Evolutionary conservation across 768 basidiomycete species (phyloP).

Genomic region (Harrya chromipes): DNA sequence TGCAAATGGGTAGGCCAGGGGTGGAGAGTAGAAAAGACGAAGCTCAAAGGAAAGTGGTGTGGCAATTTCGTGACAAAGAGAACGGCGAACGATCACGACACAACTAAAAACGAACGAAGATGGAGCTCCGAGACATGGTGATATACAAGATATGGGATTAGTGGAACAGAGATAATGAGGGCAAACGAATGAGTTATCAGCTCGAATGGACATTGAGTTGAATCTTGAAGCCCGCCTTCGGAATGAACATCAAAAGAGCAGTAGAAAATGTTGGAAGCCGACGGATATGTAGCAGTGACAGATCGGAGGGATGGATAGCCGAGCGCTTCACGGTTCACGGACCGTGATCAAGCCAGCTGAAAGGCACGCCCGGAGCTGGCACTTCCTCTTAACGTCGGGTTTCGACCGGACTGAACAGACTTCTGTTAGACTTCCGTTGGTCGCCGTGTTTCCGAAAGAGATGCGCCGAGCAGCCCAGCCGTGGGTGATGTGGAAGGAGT

Average conservation of each 20-base stretch:
- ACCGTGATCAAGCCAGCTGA: slow-evolving; percentile 47
- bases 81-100: not conserved
- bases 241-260: not conserved
- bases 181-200: not conserved
- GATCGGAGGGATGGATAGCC: not conserved
- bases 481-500: slow-evolving; percentile 15
- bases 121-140: not conserved
- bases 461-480: slow-evolving; percentile 50
- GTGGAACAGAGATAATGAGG: slow-evolving; percentile 6
- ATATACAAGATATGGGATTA: not conserved
- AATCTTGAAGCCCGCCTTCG: not conserved
- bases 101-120: slow-evolving; percentile 4
- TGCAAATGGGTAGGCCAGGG: not conserved
- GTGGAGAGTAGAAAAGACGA: not conserved
- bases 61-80: slow-evolving; percentile 1
- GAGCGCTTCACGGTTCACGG: not conserved
- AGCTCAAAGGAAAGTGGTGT: not conserved
- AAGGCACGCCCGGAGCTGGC: slow-evolving; percentile 62
- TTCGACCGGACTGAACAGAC: slow-evolving; percentile 37
- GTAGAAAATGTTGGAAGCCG: not conserved
- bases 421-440: no score
- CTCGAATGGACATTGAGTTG: not conserved
- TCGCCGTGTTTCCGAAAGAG: slow-evolving; percentile 56
- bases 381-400: slow-evolving; percentile 29
- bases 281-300: slow-evolving; percentile 11